Conservation (phyloP, 2,329 filamentous ascomycete species). For the Cordyceps pruinosa region DNA sequence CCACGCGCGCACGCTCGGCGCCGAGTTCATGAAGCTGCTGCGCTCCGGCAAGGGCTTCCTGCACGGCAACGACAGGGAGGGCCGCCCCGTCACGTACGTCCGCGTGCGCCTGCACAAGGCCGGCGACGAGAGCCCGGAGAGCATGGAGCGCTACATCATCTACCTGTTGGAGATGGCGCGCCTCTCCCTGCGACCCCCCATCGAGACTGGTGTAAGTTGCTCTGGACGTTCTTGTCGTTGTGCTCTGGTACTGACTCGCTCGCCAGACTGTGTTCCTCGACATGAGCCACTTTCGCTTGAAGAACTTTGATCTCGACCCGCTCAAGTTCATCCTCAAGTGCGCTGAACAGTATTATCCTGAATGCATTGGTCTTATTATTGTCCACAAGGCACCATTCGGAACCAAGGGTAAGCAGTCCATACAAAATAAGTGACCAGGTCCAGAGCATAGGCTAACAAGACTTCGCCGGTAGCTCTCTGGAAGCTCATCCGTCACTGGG, state of each 20-base stretch:
- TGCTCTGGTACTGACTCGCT: conserved; percentile 19
- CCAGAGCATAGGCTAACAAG: background rate
- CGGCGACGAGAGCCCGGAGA: conserved; percentile 69
- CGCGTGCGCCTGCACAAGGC: conserved; percentile 68
- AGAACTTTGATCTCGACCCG: conserved; percentile 90
- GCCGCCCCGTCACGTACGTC: conserved; percentile 74
- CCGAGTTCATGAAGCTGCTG: conserved; percentile 75
- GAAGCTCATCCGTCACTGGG: conserved; percentile 83
- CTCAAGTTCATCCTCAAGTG: conserved; percentile 97
- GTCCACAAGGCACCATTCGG: conserved; percentile 91
- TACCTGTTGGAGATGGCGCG: conserved; percentile 86
- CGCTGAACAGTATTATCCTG: conserved; percentile 91
- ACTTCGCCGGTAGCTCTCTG: conserved; percentile 55
- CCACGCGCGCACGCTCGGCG: conserved; percentile 53
- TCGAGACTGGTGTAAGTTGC: conserved; percentile 74
- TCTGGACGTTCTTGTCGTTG: background rate
- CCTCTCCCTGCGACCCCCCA: conserved; percentile 63
- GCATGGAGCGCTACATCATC: conserved; percentile 75
- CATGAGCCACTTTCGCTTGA: conserved; percentile 77
- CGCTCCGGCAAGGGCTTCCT: conserved; percentile 81
- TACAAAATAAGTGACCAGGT: conserved; percentile 17
- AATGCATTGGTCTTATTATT: conserved; percentile 73
- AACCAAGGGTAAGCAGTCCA: conserved; percentile 59
- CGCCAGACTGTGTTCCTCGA: conserved; percentile 76
- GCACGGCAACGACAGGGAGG: conserved; percentile 71